A percentile compares a stretch with the other conserved stretches of the same genome.
Conservation (phyloP, 129 eudicot species). For the Chrysanthemum seticuspe region DNA sequence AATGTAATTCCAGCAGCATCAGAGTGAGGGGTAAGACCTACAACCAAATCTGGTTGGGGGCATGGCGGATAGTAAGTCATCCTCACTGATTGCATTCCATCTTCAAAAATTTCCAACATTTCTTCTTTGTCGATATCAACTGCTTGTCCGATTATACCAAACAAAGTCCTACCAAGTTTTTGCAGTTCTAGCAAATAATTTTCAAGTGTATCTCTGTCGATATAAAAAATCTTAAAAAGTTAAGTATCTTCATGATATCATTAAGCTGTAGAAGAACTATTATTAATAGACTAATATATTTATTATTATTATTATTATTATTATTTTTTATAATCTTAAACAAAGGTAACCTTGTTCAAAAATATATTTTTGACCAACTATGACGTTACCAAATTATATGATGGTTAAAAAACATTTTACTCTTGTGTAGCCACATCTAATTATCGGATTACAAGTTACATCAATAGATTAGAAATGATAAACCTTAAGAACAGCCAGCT, state of each 20-base stretch:
- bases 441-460: too few relatives aligned
- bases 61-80: slow-evolving; percentile 70
- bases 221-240: not conserved
- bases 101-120: slow-evolving; percentile 37
- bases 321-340: too few relatives aligned
- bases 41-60: slow-evolving; percentile 55
- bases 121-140: slow-evolving; percentile 42
- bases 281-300: too few relatives aligned
- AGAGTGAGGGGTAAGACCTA: slow-evolving; percentile 59
- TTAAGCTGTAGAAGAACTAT: too few relatives aligned
- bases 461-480: too few relatives aligned
- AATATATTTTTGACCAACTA: too few relatives aligned
- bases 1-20: slow-evolving; percentile 57
- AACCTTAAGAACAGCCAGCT: too few relatives aligned
- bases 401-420: too few relatives aligned
- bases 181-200: slow-evolving; percentile 43
- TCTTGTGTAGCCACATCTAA: too few relatives aligned
- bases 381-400: too few relatives aligned
- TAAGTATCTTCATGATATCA: not conserved
- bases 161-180: slow-evolving; percentile 35
- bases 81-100: slow-evolving; percentile 60
- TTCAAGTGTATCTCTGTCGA: slow-evolving; percentile 50
- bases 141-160: slow-evolving; percentile 46
- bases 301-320: too few relatives aligned
- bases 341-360: too few relatives aligned